Conservation (phyloP, 177 flowering plant genomes). For the Vitis hybrid region DNA sequence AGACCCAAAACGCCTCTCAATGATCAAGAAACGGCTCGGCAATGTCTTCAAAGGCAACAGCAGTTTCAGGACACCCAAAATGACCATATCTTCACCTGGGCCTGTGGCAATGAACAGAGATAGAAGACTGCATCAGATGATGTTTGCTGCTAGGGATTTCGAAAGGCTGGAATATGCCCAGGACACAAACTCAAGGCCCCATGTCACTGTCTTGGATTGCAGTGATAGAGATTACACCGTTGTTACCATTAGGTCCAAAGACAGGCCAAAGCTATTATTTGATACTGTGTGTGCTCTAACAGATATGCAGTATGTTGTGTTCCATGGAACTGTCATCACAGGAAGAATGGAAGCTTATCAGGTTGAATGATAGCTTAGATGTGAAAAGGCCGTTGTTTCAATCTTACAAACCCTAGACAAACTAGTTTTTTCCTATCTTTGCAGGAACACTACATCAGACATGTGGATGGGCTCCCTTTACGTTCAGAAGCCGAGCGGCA, state of each 20-base stretch:
- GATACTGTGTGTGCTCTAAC: slow-evolving; percentile 65
- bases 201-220: slow-evolving; percentile 45
- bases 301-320: slow-evolving; percentile 79
- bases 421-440: slow-evolving; percentile 11
- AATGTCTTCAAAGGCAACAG: slow-evolving; percentile 49
- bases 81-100: slow-evolving; percentile 41
- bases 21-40: slow-evolving; percentile 47
- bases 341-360: slow-evolving; percentile 62
- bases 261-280: slow-evolving; percentile 70
- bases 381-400: too few species aligned
- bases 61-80: slow-evolving; percentile 37
- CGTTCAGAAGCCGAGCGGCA: slow-evolving; percentile 70
- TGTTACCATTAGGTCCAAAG: slow-evolving; percentile 54
- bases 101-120: slow-evolving; percentile 42
- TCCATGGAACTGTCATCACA: slow-evolving; percentile 63
- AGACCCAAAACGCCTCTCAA: slow-evolving; percentile 49
- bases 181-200: slow-evolving; percentile 33
- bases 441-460: slow-evolving; percentile 76
- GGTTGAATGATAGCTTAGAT: slow-evolving; percentile 27
- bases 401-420: not conserved
- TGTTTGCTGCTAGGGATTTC: slow-evolving; percentile 70
- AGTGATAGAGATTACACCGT: slow-evolving; percentile 59
- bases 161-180: slow-evolving; percentile 31
- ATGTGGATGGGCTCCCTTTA: slow-evolving; percentile 67
- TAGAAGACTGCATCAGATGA: slow-evolving; percentile 74